Conservation (phyloP, 768 basidiomycete genomes). For the Rhodosporidiobolus sp. region DNA sequence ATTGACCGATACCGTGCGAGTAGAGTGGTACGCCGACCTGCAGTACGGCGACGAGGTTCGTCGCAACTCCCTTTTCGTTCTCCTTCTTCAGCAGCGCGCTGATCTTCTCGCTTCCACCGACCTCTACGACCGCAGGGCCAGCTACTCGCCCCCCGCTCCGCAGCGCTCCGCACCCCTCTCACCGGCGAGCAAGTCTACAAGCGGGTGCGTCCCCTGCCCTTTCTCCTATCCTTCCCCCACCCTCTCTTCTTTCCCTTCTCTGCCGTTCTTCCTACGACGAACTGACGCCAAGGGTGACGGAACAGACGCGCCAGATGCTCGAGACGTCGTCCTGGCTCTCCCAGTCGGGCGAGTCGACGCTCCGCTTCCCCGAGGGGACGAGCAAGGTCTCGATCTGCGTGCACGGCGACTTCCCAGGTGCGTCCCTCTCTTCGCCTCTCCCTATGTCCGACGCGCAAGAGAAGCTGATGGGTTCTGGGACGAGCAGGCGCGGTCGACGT, state of each 20-base stretch:
- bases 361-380: constrained; percentile 55
- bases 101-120: no score
- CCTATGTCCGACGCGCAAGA: no score
- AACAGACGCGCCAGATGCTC: constrained; percentile 7
- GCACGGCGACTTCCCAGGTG: constrained; percentile 64
- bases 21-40: constrained; percentile 68
- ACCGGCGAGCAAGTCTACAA: constrained; percentile 52
- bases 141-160: not conserved
- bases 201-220: constrained; percentile 50
- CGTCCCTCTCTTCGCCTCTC: no score
- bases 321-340: not conserved
- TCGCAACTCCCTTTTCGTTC: constrained; percentile 7
- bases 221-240: no score
- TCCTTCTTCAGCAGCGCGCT: not conserved
- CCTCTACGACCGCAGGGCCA: not conserved
- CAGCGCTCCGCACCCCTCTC: constrained; percentile 58
- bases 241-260: not conserved
- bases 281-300: no score
- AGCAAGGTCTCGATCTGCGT: constrained; percentile 62
- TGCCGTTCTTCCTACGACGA: not conserved
- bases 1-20: no score
- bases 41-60: constrained; percentile 60
- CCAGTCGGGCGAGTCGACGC: constrained; percentile 53
- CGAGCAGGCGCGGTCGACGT: constrained; percentile 60
- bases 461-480: no score